A percentile compares a stretch with the other conserved stretches of the same genome.
These are phyloP conservation scores for Mucor plumbeus DNA, from an alignment of 371 early-diverging fungal species.

Conservation along the genomic window DNA sequence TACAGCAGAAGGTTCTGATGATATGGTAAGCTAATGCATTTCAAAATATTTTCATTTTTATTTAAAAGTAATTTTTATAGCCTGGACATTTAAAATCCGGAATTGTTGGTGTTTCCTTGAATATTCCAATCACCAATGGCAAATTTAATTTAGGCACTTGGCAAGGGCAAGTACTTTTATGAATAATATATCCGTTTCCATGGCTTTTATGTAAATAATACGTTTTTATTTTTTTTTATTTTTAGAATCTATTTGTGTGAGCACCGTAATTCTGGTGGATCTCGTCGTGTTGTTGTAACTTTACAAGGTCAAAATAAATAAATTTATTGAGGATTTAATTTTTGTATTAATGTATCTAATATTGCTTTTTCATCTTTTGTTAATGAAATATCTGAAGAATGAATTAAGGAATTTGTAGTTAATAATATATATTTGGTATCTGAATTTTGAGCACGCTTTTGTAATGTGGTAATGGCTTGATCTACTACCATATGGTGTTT, in stretches of 20 bases:
- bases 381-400: neutral
- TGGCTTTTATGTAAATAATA: constrained; percentile 14
- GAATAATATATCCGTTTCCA: neutral
- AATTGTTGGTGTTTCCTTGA: constrained; percentile 84
- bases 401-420: neutral
- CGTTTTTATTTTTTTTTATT: no score
- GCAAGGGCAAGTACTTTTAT: constrained; percentile 76
- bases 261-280: constrained; percentile 71
- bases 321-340: neutral
- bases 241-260: constrained; percentile 81
- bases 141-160: constrained; percentile 84
- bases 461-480: constrained; percentile 9
- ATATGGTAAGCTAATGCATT: constrained; percentile 42
- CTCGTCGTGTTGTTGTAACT: constrained; percentile 73
- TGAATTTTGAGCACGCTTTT: neutral
- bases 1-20: constrained; percentile 72
- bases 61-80: constrained; percentile 37
- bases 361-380: neutral
- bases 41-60: constrained; percentile 3
- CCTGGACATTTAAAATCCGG: constrained; percentile 90
- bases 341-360: neutral
- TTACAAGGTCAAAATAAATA: constrained; percentile 67
- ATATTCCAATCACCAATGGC: constrained; percentile 87
- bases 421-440: constrained; percentile 2
- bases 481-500: neutral